A percentile compares a stretch with the other conserved stretches of the same genome.
Conservation (phyloP, 208 protist genomes). For the Zelonia costaricensis region DNA sequence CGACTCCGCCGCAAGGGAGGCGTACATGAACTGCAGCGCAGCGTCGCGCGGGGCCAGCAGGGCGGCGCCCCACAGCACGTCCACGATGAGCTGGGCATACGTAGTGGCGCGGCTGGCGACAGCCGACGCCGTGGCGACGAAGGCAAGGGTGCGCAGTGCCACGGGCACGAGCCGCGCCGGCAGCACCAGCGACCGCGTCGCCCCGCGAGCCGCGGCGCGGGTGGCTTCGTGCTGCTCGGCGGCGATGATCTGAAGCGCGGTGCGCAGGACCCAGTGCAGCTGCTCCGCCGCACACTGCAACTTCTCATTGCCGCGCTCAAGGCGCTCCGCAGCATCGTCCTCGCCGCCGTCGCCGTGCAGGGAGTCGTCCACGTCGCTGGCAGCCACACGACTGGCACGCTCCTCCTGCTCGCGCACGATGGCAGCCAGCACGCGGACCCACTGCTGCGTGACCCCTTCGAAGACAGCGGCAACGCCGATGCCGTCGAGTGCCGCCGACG, state of each 20-base stretch:
- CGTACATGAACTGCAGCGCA: slow-evolving; percentile 43
- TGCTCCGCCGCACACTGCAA: slow-evolving; percentile 14
- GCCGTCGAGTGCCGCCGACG: not conserved
- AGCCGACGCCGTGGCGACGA: slow-evolving; percentile 26
- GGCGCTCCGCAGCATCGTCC: not conserved
- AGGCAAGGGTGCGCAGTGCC: slow-evolving; percentile 33
- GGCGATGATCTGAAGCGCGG: slow-evolving; percentile 20
- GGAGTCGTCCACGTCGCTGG: not conserved
- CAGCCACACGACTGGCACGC: not conserved
- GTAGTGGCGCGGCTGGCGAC: slow-evolving; percentile 34
- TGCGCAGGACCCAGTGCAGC: slow-evolving; percentile 29
- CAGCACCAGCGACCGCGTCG: slow-evolving; percentile 1
- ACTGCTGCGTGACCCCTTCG: slow-evolving; percentile 17
- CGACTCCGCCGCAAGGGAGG: not conserved
- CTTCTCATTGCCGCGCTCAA: no score
- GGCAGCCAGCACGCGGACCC: slow-evolving; percentile 1
- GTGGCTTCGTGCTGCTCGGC: slow-evolving; percentile 14
- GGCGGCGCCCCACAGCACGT: slow-evolving; percentile 55
- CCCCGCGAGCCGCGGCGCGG: not conserved
- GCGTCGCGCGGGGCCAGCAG: slow-evolving; percentile 37
- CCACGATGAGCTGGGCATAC: slow-evolving; percentile 50
- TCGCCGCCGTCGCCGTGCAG: not conserved
- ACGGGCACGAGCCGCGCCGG: slow-evolving; percentile 15
- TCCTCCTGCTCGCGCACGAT: slow-evolving; percentile 2
- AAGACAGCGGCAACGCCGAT: slow-evolving; percentile 1